Base-by-base conservation (phyloP, 2,329 filamentous ascomycete genomes). In the Colletotrichum costaricense region DNA sequence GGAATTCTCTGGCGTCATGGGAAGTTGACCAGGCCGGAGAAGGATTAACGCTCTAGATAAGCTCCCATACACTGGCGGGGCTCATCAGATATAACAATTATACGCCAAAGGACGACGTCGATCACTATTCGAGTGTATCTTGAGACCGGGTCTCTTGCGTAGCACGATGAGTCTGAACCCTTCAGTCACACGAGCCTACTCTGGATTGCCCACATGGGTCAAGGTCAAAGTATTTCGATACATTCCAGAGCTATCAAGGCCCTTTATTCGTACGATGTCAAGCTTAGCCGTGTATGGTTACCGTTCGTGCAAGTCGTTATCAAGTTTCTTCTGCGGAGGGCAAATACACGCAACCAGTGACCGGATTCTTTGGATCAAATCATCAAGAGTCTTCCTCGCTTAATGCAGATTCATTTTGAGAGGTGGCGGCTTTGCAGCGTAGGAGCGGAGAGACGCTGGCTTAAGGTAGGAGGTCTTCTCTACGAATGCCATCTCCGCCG, bases 341-440 rank as follows among this genome's bases (percentile, higher is more conserved):
- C 24, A 14, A 28, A 26, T 8, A 49, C 19, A 11, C 67, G 52
- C 24, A 63, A 57, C n/a, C 2, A 58, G 1, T 33, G 28, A 2
- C 58, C 67, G 14, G n/a, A 69, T 4, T 19, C 24, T 2, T 8
- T 56, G 12, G 38, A 9, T 8, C 9, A 46, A 24, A 28, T 57
- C 8, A 35, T 69, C n/a, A 46, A 33, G 28, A 64, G 67, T 24
- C 59, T 69, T 19, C 3, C 35, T 4, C 33, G 59, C 49, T 33
- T 49, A 12, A 30, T 14, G 16, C 14, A 63, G 1, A 26, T 57
- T 26, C 46, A 38, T 30, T 24, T 69, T 9, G 67, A 69, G 19
- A 35, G 67, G 14, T 69, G 67, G 67, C 67, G 67, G 19, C 58
- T 56, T 22, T 26, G 59, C 1, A 14, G 63, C 5, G 59, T 49